Percentiles rank a stretch among this genome's conserved stretches.
These are phyloP conservation scores for Phialemoniopsis sp. DNA, from an alignment of 2,329 filamentous ascomycete species.

Conservation along the genomic window DNA sequence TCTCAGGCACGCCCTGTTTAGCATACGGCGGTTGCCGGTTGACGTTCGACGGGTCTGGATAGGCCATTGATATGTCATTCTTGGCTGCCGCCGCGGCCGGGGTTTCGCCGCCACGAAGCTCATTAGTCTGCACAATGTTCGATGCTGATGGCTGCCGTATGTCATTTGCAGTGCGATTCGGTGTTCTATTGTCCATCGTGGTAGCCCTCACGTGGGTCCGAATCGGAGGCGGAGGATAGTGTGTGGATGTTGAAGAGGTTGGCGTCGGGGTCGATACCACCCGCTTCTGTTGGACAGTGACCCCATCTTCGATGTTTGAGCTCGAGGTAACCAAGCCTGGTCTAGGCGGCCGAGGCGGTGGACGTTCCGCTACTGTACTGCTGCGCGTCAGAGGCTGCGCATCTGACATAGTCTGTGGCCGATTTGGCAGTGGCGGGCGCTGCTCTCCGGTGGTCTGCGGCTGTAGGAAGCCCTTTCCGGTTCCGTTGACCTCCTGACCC, in stretches of 20 bases:
- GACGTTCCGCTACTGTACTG: conserved; percentile 21
- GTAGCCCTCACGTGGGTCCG: conserved; percentile 42
- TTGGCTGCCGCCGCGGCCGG: conserved; percentile 29
- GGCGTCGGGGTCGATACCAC: conserved; percentile 39
- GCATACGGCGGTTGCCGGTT: conserved; percentile 80
- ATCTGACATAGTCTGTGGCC: conserved; percentile 34
- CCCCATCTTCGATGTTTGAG: conserved; percentile 2
- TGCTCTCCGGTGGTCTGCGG: conserved; percentile 37
- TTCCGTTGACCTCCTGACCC: conserved; percentile 36
- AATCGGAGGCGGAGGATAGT: conserved; percentile 33
- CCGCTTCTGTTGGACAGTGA: conserved; percentile 29
- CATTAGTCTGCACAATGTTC: conserved; percentile 2
- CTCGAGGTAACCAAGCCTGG: conserved; percentile 17
- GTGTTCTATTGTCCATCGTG: conserved; percentile 34
- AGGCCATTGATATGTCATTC: conserved; percentile 55
- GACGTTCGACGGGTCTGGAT: conserved; percentile 78
- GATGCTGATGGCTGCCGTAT: no score
- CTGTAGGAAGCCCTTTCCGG: conserved; percentile 27
- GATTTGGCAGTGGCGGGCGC: conserved; percentile 44
- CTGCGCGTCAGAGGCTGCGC: conserved; percentile 19
- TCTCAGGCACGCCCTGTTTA: conserved; percentile 68
- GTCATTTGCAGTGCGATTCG: no score
- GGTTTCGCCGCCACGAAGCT: not conserved
- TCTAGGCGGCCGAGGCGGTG: conserved; percentile 40
- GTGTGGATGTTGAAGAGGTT: conserved; percentile 11